Evolutionary conservation across 495 filamentous ascomycete genomes (phyloP), one percentile per base, ranked within the genome.

Genomic region (Aspergillus carlsbadensis): DNA sequence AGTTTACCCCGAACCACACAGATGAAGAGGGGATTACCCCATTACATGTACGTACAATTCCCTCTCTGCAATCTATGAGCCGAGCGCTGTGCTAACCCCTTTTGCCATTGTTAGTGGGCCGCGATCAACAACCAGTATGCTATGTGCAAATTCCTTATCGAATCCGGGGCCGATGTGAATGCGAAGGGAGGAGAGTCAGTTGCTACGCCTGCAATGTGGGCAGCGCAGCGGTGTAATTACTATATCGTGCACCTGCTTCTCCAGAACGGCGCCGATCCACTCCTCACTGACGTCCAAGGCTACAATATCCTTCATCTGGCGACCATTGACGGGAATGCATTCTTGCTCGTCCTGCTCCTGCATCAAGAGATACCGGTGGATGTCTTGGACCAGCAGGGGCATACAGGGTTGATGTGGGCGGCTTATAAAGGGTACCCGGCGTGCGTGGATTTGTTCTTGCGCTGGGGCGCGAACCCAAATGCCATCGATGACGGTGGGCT

Each of bases 121-220:
- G 91, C 94, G n/a, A 97, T 98, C 72, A 97, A 98, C 74, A 96
- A 96, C 69, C 93, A 96, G 69, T 95, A 91, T 73, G 88, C 90
- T 53, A 87, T 96, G 77, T 96, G 93, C 81, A 92, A 94, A 70
- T 95, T 94, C 68, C 84, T 98, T 13, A 81, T 98, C 59, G 88
- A 96, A 56, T 79, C 81, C 51, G 94, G 94, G 60, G 94, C 92
- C 66, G 86, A 92, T 65, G 88, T 97, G 62, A 96, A 98, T 69
- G 88, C 87, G 55, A 93, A 93, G 73, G 94, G 94, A 62, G 94
- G 94, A 62, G 92, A 98, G 63, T 94, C 90, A 31, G 78, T 92
- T 33, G 91, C 94, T 15, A 97, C 95, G 50, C 91, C 94, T 15
- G 86, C 92, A 2, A 90, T 97, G 78, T 98, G 94, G 94, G 94